Conservation (phyloP, 345 rosid species). For the Pistacia integerrima region DNA sequence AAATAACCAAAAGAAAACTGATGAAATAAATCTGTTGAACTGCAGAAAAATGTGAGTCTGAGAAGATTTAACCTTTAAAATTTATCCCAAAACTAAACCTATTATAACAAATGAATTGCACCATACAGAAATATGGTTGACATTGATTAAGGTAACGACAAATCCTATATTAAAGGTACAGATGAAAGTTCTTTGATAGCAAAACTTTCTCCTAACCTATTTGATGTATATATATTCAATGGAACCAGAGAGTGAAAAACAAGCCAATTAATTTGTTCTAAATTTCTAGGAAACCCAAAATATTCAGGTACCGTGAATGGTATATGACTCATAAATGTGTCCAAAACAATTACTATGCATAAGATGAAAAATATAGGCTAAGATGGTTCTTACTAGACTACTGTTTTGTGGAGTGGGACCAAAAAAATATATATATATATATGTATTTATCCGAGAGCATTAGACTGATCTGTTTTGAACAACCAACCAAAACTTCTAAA, state of each 20-base stretch:
- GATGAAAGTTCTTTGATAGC: not conserved
- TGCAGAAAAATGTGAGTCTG: not conserved
- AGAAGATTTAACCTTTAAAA: not conserved
- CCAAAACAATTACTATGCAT: not conserved
- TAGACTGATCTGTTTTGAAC: not conserved
- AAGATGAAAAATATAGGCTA: not conserved
- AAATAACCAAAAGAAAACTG: not conserved
- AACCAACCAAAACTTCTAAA: not conserved
- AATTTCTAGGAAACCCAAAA: not conserved
- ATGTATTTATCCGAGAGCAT: not conserved
- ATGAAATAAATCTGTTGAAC: not conserved
- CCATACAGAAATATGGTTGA: not conserved
- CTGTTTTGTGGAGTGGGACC: not conserved
- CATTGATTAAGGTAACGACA: not conserved
- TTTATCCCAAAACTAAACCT: not conserved
- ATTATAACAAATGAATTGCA: not conserved
- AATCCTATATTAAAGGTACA: not conserved
- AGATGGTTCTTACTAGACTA: not conserved
- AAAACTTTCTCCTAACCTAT: not conserved
- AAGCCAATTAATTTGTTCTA: not conserved
- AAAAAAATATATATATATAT: too few relatives aligned
- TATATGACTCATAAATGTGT: too few relatives aligned
- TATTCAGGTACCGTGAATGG: not conserved
- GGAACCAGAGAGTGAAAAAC: not conserved
- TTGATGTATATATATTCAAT: not conserved